phyloP scores from a whole-genome alignment of 164 flowering plant genomes.

The Litsea cubeba region DNA sequence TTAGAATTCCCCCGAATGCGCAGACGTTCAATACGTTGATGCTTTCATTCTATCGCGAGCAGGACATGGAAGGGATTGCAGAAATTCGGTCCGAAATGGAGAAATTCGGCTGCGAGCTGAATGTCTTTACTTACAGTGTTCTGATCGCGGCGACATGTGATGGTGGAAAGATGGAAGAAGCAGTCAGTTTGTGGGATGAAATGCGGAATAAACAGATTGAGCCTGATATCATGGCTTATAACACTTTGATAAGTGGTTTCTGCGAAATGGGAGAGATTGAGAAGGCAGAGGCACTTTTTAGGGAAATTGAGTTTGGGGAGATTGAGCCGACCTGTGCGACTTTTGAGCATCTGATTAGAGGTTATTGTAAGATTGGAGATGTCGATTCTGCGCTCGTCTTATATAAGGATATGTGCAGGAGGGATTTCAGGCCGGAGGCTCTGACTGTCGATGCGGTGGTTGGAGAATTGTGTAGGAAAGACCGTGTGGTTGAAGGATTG shows the following conservation, averaged over 20 bases:
- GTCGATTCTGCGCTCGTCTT: conserved; percentile 49
- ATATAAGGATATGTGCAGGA: conserved; percentile 56
- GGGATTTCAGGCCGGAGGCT: conserved; percentile 43
- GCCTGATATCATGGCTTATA: conserved; percentile 61
- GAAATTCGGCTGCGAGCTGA: conserved; percentile 31
- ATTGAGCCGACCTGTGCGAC: conserved; percentile 50
- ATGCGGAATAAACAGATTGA: conserved; percentile 41
- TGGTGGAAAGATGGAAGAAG: conserved; percentile 45
- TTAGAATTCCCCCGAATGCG: conserved; percentile 41
- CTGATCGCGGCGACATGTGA: conserved; percentile 60
- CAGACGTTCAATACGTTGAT: conserved; percentile 62
- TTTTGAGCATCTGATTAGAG: conserved; percentile 62
- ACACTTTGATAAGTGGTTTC: conserved; percentile 63
- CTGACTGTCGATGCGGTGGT: conserved; percentile 43
- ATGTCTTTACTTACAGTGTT: conserved; percentile 54
- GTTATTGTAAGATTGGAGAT: conserved; percentile 56
- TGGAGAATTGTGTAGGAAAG: conserved; percentile 35
- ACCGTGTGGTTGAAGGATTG: conserved; percentile 41
- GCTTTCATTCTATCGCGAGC: conserved; percentile 47
- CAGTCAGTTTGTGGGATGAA: conserved; percentile 57
- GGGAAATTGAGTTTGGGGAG: conserved; percentile 59
- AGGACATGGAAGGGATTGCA: conserved; percentile 39
- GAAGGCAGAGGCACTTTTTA: conserved; percentile 52
- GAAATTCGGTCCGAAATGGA: conserved; percentile 56
- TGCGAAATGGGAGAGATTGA: conserved; percentile 42